Base-by-base conservation (phyloP, 2,329 filamentous ascomycete species). In the Ustilaginoidea virens region DNA sequence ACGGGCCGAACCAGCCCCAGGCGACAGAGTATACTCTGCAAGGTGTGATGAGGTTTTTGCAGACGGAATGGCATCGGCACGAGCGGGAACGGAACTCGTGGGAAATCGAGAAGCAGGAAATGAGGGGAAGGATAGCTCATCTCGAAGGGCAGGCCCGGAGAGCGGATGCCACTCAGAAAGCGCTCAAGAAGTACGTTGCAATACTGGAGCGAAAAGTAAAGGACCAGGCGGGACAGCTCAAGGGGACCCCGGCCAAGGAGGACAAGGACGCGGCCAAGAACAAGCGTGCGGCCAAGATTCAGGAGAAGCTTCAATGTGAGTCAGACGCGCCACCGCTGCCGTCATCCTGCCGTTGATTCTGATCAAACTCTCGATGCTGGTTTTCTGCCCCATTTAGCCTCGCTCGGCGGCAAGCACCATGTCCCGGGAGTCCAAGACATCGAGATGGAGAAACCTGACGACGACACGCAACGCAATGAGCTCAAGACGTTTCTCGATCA, bases 51-150 rank as follows among this genome's bases (percentile, higher is more conserved):
- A 86, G 90, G 55, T 98, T 98, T 53, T 73, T 98, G 22, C 90
- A 98, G 60, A 90, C 90, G 27, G 87, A 98, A 69, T 98, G 90
- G 90, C 90, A 98, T 57, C 79, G 83, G 42, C 87, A 98, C 55
- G 90, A 98, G 58, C 80, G 90, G 56, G 90, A 94, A 50, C 75
- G 90, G 45, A 98, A 98, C 58, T 78, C 85, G 21, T 98, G 90
- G 90, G 90, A 98, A 56, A 98, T 98, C 51, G 90, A 98, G 57
- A 78, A 85, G 49, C 90, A 92, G 45, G 90, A 98, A 60, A 96
- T 98, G 90, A 93, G 92, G 62, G 85, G 82, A 41, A 77, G 92
- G 47, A 94, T 98, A 58, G 87, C 87, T 29, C 80, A 81, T 46
- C 71, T 96, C 39, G 90, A 98, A 56, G 90, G 90, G 31, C 82